Base-by-base conservation (phyloP, 2,329 filamentous ascomycete species). In the Trichoderma polysporum region DNA sequence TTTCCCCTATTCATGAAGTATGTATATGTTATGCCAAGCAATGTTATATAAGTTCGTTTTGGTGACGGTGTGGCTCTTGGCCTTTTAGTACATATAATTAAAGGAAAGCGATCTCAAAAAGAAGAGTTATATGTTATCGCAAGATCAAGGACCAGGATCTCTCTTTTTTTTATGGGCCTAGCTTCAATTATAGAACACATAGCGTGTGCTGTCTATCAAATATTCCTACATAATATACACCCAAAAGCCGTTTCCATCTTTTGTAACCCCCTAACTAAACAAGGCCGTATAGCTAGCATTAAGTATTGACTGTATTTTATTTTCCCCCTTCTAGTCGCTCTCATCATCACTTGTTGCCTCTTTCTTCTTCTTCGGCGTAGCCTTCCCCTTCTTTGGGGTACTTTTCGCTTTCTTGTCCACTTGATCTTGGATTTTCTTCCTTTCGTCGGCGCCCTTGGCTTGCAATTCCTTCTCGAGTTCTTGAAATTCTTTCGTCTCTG, bases 351-450 rank as follows among this genome's bases (percentile, higher is more conserved):
- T 71, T 4, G 49, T 64, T 25, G 75, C 68, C 72, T 76, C 69
- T 72, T 76, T 78, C 70, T 76, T 77, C 70, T 74, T 75, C 75
- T 79, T 61, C 1, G 39, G 27, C 3, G 27, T 33, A 13, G 29
- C 62, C 47, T 68, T 73, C 9, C 65, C 74, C 66, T 78, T 80
- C 53, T 79, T 78, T 29, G 82, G 81, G 66, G 85, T 85, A 74
- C 90, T 89, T 69, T 84, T 86, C 29, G 83, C 77, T 79, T 92
- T 94, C 74, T 89, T 89, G 70, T 95, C 90, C 12, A 92, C 91
- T 79, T 95, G 91, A 39, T 88, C 90, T 77, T 91, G 88, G 60
- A 94, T 85, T 76, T 91, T 92, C 69, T 86, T 84, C 62, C 95
- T 84, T 79, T 97, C 93, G 10, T 80, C 81, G 19, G 82, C 83